Evolutionary conservation across 1,284 basidiomycete species (phyloP).

Genomic region (Chondrostereum purpureum): DNA sequence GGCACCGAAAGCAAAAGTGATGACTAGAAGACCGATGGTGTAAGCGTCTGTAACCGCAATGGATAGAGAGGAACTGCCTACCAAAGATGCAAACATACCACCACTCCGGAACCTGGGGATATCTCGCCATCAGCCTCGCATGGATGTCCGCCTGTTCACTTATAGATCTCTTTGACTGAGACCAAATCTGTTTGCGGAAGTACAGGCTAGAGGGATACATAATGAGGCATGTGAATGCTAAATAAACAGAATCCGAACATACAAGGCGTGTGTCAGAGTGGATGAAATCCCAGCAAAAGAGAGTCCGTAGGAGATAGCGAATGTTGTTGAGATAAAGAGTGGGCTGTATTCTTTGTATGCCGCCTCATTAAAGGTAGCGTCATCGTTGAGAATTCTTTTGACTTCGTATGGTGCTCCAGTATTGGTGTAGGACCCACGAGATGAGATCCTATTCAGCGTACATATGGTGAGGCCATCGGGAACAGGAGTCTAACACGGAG

Average conservation of each 20-base stretch:
- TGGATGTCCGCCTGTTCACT: conserved; percentile 82
- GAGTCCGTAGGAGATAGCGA: conserved; percentile 58
- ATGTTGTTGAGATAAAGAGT: conserved; percentile 71
- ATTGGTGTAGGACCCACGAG: conserved; percentile 53
- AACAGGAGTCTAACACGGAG: not conserved
- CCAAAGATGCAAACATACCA: conserved; percentile 32
- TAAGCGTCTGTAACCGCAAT: conserved; percentile 5
- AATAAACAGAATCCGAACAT: not conserved
- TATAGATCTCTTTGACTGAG: conserved; percentile 49
- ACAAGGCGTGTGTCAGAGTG: not conserved
- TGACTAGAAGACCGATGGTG: conserved; percentile 24
- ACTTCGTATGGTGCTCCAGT: conserved; percentile 67
- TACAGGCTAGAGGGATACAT: conserved; percentile 69
- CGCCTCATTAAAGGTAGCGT: conserved; percentile 49
- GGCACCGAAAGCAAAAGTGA: conserved; percentile 58
- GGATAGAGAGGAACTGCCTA: conserved; percentile 12
- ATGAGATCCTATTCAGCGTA: conserved; percentile 52
- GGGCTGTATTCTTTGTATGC: conserved; percentile 81
- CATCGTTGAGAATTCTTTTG: conserved; percentile 50
- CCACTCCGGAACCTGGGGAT: conserved; percentile 31
- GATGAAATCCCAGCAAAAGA: not conserved
- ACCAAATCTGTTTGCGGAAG: conserved; percentile 69
- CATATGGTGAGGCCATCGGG: not conserved
- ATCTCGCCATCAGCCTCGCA: conserved; percentile 70
- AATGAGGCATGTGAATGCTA: conserved; percentile 19